A percentile compares a stretch with the other conserved stretches of the same genome.
Conservation (phyloP, 305 asterid genomes). For the Nicotiana rustica region DNA sequence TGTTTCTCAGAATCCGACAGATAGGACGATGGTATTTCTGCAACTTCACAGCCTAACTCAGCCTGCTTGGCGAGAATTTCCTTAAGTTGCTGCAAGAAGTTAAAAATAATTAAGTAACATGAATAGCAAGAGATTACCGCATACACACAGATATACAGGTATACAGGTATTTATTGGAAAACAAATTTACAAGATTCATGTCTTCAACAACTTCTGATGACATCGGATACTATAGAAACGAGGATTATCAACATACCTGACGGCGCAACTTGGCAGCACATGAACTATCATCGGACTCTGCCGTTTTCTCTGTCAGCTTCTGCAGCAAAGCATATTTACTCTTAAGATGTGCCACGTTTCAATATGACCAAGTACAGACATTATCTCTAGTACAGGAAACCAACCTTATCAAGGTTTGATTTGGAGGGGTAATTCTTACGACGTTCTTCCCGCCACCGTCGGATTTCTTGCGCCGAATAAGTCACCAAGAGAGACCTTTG, state of each 20-base stretch:
- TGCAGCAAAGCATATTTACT: constrained; percentile 47
- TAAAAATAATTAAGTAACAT: background rate
- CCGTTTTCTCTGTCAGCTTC: constrained; percentile 55
- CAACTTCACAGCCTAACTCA: constrained; percentile 93
- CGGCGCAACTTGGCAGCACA: constrained; percentile 70
- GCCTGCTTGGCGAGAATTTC: constrained; percentile 94
- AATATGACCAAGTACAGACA: background rate
- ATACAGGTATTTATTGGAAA: background rate
- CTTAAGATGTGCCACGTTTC: background rate
- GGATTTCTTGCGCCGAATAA: constrained; percentile 86
- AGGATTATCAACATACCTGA: constrained; percentile 61
- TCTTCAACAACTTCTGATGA: constrained; percentile 17
- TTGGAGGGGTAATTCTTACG: constrained; percentile 77
- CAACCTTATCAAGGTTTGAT: constrained; percentile 70
- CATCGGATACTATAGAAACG: constrained; percentile 28
- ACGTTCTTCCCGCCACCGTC: constrained; percentile 85
- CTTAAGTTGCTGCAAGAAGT: constrained; percentile 76
- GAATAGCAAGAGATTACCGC: background rate
- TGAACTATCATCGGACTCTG: constrained; percentile 54
- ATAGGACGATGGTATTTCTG: constrained; percentile 87
- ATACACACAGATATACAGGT: constrained; percentile 2
- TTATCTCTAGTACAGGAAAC: constrained; percentile 26
- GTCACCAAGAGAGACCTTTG: constrained; percentile 56
- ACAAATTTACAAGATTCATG: background rate
- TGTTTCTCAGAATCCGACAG: constrained; percentile 71